These are phyloP conservation scores for Aschersonia sp. DNA, from an alignment of 2,329 filamentous ascomycete species.

Conservation along the genomic window DNA sequence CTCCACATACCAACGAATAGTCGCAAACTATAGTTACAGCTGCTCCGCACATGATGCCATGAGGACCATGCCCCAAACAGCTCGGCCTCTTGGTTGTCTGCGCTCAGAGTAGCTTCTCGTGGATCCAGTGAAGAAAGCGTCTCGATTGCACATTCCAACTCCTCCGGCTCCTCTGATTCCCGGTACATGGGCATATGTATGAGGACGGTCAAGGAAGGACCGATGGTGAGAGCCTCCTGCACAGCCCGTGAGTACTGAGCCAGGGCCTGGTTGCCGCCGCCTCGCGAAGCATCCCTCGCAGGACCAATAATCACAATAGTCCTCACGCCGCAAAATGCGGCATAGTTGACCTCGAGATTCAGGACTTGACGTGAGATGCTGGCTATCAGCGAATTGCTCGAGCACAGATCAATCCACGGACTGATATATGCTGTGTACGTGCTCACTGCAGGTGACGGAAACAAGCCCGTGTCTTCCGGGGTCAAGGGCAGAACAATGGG, in stretches of 20 bases:
- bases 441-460: conserved; percentile 51
- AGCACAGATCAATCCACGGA: conserved; percentile 84
- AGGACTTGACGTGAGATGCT: conserved; percentile 82
- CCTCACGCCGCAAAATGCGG: conserved; percentile 81
- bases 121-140: conserved; percentile 31
- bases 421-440: conserved; percentile 71
- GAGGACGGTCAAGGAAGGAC: conserved; percentile 63
- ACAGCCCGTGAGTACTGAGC: conserved; percentile 73
- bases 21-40: conserved; percentile 72
- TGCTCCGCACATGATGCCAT: conserved; percentile 75
- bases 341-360: conserved; percentile 83
- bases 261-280: conserved; percentile 34
- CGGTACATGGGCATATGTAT: conserved; percentile 76
- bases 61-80: conserved; percentile 79
- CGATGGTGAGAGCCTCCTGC: conserved; percentile 62
- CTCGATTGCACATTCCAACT: conserved; percentile 35
- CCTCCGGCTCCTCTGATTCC: conserved; percentile 29
- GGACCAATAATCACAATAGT: conserved; percentile 76
- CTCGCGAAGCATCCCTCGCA: conserved; percentile 41
- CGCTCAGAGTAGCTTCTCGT: conserved; percentile 14
- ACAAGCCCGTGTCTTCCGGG: conserved; percentile 63
- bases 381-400: conserved; percentile 66
- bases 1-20: conserved; percentile 59
- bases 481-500: conserved; percentile 55
- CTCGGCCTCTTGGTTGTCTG: conserved; percentile 38